phyloP scores from a whole-genome alignment of 768 basidiomycete genomes.

The Collybia sordida region DNA sequence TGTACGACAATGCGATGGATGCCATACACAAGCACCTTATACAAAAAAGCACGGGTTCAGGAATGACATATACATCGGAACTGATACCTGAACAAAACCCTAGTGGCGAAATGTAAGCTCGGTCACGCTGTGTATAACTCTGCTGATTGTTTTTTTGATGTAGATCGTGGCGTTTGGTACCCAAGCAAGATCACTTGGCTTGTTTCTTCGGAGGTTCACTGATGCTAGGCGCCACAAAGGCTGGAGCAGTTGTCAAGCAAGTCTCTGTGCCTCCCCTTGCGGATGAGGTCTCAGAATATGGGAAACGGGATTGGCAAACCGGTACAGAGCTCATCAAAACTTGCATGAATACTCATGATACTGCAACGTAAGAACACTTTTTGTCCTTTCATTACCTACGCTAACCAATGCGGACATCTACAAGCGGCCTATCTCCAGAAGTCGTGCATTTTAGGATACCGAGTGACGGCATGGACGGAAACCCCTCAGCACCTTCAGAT shows the following conservation, averaged over 20 bases:
- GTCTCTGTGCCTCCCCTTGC: constrained; percentile 69
- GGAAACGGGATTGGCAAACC: constrained; percentile 77
- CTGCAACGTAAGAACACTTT: constrained; percentile 61
- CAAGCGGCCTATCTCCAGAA: constrained; percentile 83
- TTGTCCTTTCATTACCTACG: background rate
- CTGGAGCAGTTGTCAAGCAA: constrained; percentile 49
- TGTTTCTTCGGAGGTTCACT: constrained; percentile 94
- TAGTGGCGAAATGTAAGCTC: constrained; percentile 36
- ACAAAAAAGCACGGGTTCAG: constrained; percentile 53
- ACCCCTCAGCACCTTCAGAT: constrained; percentile 50
- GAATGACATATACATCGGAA: constrained; percentile 81
- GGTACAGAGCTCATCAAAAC: constrained; percentile 84
- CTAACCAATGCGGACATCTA: background rate
- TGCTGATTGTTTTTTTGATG: background rate
- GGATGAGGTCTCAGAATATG: constrained; percentile 59
- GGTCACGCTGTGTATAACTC: background rate
- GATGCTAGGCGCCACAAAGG: constrained; percentile 81
- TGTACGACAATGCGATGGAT: constrained; percentile 87
- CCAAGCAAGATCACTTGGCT: constrained; percentile 94
- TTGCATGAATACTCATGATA: constrained; percentile 85
- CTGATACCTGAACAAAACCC: constrained; percentile 57
- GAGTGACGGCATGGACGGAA: constrained; percentile 50
- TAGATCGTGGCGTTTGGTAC: constrained; percentile 72
- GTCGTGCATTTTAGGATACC: constrained; percentile 82
- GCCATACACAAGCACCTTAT: constrained; percentile 78